phyloP scores from a whole-genome alignment of 140 eudicot species.

The Anethum foeniculum region DNA sequence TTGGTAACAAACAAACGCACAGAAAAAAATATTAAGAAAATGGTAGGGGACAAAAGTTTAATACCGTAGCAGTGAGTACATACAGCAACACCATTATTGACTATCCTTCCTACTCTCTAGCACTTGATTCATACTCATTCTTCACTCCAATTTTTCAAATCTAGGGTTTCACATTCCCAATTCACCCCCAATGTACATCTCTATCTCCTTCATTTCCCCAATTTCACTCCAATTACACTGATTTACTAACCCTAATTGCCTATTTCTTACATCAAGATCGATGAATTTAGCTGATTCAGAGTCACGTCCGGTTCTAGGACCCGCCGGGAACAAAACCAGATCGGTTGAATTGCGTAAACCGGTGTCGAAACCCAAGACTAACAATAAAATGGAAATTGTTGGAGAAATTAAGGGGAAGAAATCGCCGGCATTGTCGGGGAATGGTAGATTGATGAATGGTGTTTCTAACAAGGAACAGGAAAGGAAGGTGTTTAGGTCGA shows the following conservation, averaged over 20 bases:
- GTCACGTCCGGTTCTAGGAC: slow-evolving; percentile 67
- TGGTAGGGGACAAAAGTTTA: not conserved
- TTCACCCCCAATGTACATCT: not conserved
- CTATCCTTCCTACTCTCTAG: not conserved
- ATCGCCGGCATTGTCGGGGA: slow-evolving; percentile 22
- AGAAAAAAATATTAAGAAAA: no score
- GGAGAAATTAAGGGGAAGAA: slow-evolving; percentile 31
- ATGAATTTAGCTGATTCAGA: slow-evolving; percentile 48
- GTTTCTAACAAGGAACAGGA: slow-evolving; percentile 30
- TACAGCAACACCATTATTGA: slow-evolving; percentile 7
- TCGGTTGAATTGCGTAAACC: slow-evolving; percentile 48
- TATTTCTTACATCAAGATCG: not conserved
- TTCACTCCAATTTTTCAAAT: not conserved
- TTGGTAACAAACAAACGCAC: no score
- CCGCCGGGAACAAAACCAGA: slow-evolving; percentile 75
- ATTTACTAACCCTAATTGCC: not conserved
- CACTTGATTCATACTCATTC: not conserved
- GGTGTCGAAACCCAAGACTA: slow-evolving; percentile 32
- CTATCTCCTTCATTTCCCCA: not conserved
- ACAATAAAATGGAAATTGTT: slow-evolving; percentile 24
- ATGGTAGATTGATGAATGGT: slow-evolving; percentile 26
- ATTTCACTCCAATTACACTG: not conserved
- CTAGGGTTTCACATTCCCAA: not conserved
- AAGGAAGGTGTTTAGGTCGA: slow-evolving; percentile 28
- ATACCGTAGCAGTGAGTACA: not conserved